Conservation (phyloP, 1,284 basidiomycete species). For the Cerioporus squamosus region DNA sequence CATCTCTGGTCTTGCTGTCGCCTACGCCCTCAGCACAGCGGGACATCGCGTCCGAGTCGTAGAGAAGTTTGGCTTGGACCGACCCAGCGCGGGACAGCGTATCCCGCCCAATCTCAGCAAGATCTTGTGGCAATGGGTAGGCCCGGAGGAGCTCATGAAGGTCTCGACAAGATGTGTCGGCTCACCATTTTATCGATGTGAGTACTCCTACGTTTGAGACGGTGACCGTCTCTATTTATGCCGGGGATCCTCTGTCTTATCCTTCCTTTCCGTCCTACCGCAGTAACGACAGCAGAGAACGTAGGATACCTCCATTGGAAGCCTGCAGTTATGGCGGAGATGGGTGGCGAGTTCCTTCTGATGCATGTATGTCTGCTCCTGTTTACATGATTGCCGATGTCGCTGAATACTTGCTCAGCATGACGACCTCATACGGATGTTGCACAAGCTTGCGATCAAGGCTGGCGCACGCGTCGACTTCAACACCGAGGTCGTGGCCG, state of each 20-base stretch:
- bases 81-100: slow-evolving; percentile 47
- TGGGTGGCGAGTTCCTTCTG: slow-evolving; percentile 55
- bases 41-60: slow-evolving; percentile 58
- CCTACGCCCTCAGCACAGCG: slow-evolving; percentile 48
- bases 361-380: slow-evolving; percentile 26
- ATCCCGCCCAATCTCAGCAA: slow-evolving; percentile 57
- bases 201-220: slow-evolving; percentile 4
- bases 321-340: slow-evolving; percentile 55
- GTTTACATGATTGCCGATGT: neutral
- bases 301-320: slow-evolving; percentile 54
- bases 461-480: slow-evolving; percentile 47
- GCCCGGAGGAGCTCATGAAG: slow-evolving; percentile 41
- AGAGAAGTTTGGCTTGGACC: slow-evolving; percentile 41
- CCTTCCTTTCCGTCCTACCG: too few relatives aligned
- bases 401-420: slow-evolving; percentile 36
- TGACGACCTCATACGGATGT: slow-evolving; percentile 48
- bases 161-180: slow-evolving; percentile 35
- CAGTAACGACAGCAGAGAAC: slow-evolving; percentile 48
- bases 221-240: too few relatives aligned
- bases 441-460: slow-evolving; percentile 44
- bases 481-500: slow-evolving; percentile 38
- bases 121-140: slow-evolving; percentile 55
- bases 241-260: neutral
- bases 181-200: slow-evolving; percentile 34
- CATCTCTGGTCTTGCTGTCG: slow-evolving; percentile 51